Evolutionary conservation across 2,329 filamentous ascomycete genomes (phyloP).

Genomic region (Huntiella moniliformis): DNA sequence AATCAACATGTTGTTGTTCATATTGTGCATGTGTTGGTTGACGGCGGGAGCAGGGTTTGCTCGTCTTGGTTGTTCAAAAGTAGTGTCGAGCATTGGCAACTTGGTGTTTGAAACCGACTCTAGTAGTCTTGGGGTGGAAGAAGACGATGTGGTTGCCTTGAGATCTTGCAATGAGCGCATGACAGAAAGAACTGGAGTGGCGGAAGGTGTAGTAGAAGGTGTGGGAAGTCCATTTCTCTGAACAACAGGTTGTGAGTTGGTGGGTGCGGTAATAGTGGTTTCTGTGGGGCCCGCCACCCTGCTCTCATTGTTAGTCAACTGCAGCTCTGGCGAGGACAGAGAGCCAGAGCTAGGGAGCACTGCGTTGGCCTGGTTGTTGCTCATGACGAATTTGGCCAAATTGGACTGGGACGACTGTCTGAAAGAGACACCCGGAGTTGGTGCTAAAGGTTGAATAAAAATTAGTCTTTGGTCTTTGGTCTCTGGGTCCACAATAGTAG

Average conservation of each 20-base stretch:
- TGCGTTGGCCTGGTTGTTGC: conserved; percentile 18
- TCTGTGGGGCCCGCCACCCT: conserved; percentile 11
- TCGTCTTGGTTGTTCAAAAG: background rate
- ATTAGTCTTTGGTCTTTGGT: too few relatives aligned
- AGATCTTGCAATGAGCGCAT: conserved; percentile 15
- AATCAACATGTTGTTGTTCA: background rate
- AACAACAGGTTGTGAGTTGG: conserved; percentile 18
- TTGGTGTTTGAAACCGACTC: background rate
- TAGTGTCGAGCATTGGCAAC: background rate
- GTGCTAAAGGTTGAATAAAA: background rate
- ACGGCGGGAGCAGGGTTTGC: conserved; percentile 18
- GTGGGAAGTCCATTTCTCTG: conserved; percentile 17
- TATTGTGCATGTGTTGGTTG: conserved; percentile 11
- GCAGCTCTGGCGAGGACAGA: conserved; percentile 15
- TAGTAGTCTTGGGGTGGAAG: background rate
- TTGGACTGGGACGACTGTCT: conserved; percentile 24
- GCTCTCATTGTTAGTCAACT: conserved; percentile 18
- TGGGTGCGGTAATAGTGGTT: conserved; percentile 15
- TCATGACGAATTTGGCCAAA: conserved; percentile 28
- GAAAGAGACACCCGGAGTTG: conserved; percentile 6
- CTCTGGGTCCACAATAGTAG: background rate
- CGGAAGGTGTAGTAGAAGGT: conserved; percentile 15
- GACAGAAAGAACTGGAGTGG: conserved; percentile 12
- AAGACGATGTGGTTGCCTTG: background rate
- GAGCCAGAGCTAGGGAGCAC: conserved; percentile 14